Conservation (phyloP, 257 asterid genomes). For the Fraxinus cuspidata region DNA sequence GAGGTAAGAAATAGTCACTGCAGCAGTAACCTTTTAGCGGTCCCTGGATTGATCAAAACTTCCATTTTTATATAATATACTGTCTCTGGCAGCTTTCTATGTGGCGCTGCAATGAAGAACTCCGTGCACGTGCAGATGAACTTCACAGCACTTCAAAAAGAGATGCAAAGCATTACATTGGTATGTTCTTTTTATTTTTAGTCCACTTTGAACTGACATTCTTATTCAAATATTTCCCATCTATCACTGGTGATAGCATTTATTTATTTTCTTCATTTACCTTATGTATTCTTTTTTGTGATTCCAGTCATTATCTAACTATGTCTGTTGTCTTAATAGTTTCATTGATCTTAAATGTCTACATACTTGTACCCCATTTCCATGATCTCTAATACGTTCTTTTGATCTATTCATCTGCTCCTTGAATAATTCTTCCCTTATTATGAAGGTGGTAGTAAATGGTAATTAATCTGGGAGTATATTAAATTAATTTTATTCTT, state of each 20-base stretch:
- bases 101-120: slow-evolving; percentile 98
- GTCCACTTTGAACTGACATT: background rate
- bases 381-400: background rate
- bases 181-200: slow-evolving; percentile 30
- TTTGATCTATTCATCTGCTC: background rate
- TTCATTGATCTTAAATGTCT: background rate
- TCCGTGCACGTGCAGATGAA: slow-evolving; percentile 65
- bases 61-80: background rate
- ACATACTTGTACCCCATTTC: background rate
- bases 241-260: background rate
- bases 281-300: background rate
- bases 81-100: slow-evolving; percentile 66
- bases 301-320: background rate
- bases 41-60: background rate
- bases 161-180: slow-evolving; percentile 84
- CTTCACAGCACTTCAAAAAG: slow-evolving; percentile 71
- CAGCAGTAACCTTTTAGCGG: background rate
- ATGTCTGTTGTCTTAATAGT: background rate
- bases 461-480: background rate
- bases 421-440: background rate
- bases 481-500: slow-evolving; percentile 12
- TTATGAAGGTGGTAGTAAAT: background rate
- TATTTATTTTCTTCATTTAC: background rate
- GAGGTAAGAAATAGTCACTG: slow-evolving; percentile 49
- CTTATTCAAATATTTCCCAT: background rate